A percentile compares a stretch with the other conserved stretches of the same genome.
These are phyloP conservation scores for Boletus eberwhitei DNA, from an alignment of 768 basidiomycete species.

Conservation along the genomic window DNA sequence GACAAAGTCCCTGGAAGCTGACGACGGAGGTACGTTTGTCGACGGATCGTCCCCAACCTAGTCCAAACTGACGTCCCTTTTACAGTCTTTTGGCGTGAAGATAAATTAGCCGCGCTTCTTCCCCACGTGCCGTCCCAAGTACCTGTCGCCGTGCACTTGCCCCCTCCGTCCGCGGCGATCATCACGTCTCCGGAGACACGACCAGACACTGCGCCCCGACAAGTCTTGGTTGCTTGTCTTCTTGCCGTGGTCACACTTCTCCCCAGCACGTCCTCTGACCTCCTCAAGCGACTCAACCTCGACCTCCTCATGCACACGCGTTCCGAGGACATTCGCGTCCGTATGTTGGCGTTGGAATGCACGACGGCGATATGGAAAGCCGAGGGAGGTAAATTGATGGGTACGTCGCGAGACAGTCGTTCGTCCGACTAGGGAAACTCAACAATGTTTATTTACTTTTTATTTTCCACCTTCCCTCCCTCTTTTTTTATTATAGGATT, in stretches of 20 bases:
- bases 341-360: constrained; percentile 67
- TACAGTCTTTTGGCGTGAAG: constrained; percentile 86
- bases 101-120: constrained; percentile 64
- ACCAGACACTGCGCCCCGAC: constrained; percentile 2
- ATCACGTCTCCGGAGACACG: neutral
- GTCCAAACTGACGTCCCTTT: neutral
- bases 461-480: neutral
- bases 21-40: constrained; percentile 68
- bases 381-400: constrained; percentile 71
- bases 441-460: too few species aligned
- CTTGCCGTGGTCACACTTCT: constrained; percentile 15
- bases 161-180: neutral
- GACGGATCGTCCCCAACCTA: neutral
- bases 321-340: constrained; percentile 68
- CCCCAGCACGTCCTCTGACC: constrained; percentile 20
- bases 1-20: constrained; percentile 65
- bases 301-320: constrained; percentile 86
- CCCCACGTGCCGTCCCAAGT: constrained; percentile 65
- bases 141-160: constrained; percentile 41
- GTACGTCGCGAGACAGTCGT: constrained; percentile 36
- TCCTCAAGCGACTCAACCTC: constrained; percentile 81
- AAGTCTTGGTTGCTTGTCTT: constrained; percentile 15
- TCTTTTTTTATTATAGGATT: constrained; percentile 46
- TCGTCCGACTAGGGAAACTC: neutral
- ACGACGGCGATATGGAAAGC: constrained; percentile 72